Conservation (phyloP, 2,329 filamentous ascomycete species). For the Gnomoniopsis smithogilvyi region DNA sequence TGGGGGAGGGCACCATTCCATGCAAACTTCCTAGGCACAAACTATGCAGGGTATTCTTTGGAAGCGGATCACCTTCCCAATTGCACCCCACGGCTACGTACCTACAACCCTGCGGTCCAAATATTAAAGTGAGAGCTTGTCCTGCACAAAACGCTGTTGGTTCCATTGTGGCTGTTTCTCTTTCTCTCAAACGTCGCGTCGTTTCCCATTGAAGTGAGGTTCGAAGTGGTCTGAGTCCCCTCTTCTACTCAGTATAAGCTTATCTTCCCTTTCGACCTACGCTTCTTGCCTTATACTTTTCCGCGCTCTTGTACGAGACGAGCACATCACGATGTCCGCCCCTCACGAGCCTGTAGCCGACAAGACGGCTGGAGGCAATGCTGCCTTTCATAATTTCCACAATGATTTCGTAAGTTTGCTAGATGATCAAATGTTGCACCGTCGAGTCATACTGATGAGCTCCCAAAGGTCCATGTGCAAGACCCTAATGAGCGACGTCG, state of each 20-base stretch:
- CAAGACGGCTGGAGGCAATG: slow-evolving; percentile 63
- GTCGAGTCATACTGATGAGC: background rate
- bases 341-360: slow-evolving; percentile 15
- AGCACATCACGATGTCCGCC: slow-evolving; percentile 20
- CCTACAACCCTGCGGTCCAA: background rate
- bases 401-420: slow-evolving; percentile 54
- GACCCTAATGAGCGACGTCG: slow-evolving; percentile 77
- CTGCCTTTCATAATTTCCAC: slow-evolving; percentile 74
- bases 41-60: background rate
- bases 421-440: background rate
- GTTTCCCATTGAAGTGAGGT: background rate
- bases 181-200: background rate
- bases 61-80: background rate
- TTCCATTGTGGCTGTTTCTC: background rate
- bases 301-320: background rate
- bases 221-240: background rate
- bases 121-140: slow-evolving; percentile 12
- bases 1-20: background rate
- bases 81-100: background rate
- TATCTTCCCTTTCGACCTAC: background rate
- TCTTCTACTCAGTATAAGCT: background rate
- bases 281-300: background rate
- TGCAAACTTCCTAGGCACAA: background rate
- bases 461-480: slow-evolving; percentile 44
- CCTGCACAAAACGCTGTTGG: slow-evolving; percentile 1